Percentiles rank a stretch among this genome's conserved stretches.
Conservation (phyloP, 352 stramenopile genomes). For the Thraustochytrium striatum region DNA sequence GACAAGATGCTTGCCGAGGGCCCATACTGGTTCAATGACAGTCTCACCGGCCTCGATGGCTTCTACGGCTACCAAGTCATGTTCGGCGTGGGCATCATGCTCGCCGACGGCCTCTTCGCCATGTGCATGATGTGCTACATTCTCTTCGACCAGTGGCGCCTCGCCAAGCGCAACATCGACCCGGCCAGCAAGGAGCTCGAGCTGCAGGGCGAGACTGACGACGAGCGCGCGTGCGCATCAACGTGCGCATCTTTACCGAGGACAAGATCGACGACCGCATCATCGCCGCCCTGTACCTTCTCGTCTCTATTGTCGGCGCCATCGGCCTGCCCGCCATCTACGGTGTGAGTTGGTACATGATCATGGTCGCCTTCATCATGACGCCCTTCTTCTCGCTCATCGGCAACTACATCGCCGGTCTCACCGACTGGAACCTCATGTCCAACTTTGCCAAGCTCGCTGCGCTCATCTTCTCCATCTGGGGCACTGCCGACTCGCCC, state of each 20-base stretch:
- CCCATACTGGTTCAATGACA: too few relatives aligned
- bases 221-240: neutral
- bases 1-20: too few relatives aligned
- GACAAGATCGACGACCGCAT: constrained; percentile 7
- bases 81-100: too few relatives aligned
- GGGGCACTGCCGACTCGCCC: neutral
- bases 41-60: too few relatives aligned
- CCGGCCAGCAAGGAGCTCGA: neutral
- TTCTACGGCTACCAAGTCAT: too few relatives aligned
- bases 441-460: constrained; percentile 41
- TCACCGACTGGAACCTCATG: constrained; percentile 44
- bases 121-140: constrained; percentile 6
- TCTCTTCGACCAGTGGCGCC: neutral
- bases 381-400: constrained; percentile 20
- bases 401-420: constrained; percentile 40
- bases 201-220: neutral
- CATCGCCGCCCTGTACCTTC: neutral
- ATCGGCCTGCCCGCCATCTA: constrained; percentile 3
- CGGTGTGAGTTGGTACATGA: constrained; percentile 23
- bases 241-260: neutral
- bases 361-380: constrained; percentile 37
- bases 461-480: constrained; percentile 38
- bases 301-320: neutral
- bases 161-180: neutral
- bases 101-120: constrained; percentile 19